Evolutionary conservation across 2,329 filamentous ascomycete species (phyloP).

Genomic region (Eutypa lata): DNA sequence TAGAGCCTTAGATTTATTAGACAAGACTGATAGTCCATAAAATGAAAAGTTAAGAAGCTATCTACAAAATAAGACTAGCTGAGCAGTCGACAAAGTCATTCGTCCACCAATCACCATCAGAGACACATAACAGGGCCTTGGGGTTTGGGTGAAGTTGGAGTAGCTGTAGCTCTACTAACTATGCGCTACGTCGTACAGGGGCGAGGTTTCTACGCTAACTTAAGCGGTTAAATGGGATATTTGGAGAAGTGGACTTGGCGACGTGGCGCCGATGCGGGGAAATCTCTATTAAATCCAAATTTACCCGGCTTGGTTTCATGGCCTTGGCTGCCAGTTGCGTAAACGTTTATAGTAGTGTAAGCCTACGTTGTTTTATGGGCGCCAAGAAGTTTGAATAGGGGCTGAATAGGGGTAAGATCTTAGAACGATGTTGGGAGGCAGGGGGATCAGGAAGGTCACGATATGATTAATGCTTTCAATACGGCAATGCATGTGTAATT

Average conservation of each 20-base stretch:
- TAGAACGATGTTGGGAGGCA: too few species aligned
- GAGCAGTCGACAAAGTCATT: background rate
- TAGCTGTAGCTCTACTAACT: too few species aligned
- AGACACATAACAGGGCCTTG: background rate
- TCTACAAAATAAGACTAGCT: too few species aligned
- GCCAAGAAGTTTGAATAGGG: too few species aligned
- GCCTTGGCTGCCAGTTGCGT: background rate
- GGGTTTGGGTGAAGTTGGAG: background rate
- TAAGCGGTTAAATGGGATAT: background rate
- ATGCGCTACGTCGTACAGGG: too few species aligned
- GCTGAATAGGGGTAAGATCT: too few species aligned
- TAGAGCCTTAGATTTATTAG: too few species aligned
- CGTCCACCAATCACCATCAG: background rate
- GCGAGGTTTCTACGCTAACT: background rate
- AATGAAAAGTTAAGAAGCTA: too few species aligned
- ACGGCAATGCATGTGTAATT: too few species aligned
- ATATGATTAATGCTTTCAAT: too few species aligned
- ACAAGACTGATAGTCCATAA: too few species aligned
- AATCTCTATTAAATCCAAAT: background rate
- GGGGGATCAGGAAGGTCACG: too few species aligned
- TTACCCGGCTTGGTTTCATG: constrained; percentile 1
- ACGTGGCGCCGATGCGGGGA: background rate
- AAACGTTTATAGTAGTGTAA: background rate
- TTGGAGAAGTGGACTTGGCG: background rate
- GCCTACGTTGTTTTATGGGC: background rate